phyloP scores from a whole-genome alignment of 2,329 filamentous ascomycete species.

The Sclerotinia trifoliorum region DNA sequence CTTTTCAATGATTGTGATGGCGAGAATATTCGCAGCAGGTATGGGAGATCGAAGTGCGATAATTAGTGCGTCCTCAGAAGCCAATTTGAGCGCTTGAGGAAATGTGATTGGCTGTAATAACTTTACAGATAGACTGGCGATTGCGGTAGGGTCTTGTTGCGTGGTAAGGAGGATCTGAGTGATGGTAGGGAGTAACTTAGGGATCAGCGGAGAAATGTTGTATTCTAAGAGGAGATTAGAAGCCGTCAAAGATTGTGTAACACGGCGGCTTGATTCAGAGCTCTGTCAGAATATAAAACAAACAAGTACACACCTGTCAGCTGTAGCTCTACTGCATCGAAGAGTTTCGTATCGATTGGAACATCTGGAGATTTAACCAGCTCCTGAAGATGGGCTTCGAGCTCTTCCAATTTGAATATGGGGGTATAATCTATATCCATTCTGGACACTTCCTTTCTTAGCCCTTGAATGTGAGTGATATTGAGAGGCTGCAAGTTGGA shows the following conservation, averaged over 20 bases:
- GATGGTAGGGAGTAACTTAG: slow-evolving; percentile 53
- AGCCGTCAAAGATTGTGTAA: not conserved
- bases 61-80: slow-evolving; percentile 51
- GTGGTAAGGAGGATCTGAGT: slow-evolving; percentile 53
- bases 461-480: not conserved
- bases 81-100: slow-evolving; percentile 51
- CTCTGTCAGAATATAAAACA: not conserved
- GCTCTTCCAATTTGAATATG: slow-evolving; percentile 47
- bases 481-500: not conserved
- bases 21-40: slow-evolving; percentile 57
- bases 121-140: slow-evolving; percentile 55
- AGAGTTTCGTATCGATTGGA: slow-evolving; percentile 49
- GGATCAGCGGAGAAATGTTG: slow-evolving; percentile 54
- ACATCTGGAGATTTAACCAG: slow-evolving; percentile 47
- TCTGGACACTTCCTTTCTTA: not conserved
- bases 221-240: slow-evolving; percentile 43
- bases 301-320: slow-evolving; percentile 48
- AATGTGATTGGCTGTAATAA: slow-evolving; percentile 56
- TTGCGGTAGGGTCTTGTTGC: slow-evolving; percentile 49
- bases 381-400: slow-evolving; percentile 53
- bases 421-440: slow-evolving; percentile 20
- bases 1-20: slow-evolving; percentile 56
- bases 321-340: slow-evolving; percentile 60
- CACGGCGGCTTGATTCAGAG: not conserved
- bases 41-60: slow-evolving; percentile 54